A percentile compares a stretch with the other conserved stretches of the same genome.
These are phyloP conservation scores for Fusarium begoniae DNA, from an alignment of 2,329 filamentous ascomycete genomes.

Conservation along the genomic window DNA sequence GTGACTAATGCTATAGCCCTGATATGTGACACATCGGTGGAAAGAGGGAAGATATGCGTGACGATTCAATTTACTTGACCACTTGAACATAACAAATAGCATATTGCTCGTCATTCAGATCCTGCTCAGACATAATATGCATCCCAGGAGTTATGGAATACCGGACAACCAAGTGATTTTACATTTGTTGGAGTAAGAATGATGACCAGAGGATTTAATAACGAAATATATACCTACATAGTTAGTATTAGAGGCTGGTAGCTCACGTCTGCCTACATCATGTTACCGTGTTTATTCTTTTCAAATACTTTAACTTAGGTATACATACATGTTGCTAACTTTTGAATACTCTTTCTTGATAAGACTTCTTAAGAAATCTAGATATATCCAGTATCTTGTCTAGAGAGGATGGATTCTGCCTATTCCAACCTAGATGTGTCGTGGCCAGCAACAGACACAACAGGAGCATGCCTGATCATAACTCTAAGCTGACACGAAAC, in stretches of 20 bases:
- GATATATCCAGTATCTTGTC: background rate
- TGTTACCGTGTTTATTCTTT: background rate
- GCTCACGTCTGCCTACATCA: background rate
- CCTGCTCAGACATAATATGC: conserved; percentile 1
- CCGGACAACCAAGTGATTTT: background rate
- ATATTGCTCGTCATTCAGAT: background rate
- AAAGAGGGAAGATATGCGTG: background rate
- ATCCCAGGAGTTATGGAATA: conserved; percentile 8
- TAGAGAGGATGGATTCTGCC: background rate
- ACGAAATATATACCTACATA: background rate
- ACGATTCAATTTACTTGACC: too few relatives aligned
- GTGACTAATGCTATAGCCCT: background rate
- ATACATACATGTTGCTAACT: background rate
- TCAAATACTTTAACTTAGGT: background rate
- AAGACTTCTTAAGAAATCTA: background rate
- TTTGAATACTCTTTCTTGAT: background rate
- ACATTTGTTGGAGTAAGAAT: background rate
- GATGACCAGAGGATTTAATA: background rate
- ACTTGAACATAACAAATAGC: too few relatives aligned
- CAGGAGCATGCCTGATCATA: background rate
- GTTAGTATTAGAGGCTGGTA: background rate
- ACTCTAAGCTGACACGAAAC: background rate
- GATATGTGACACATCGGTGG: background rate
- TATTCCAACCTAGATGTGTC: background rate
- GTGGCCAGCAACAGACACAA: background rate